Evolutionary conservation across 2,329 filamentous ascomycete genomes (phyloP), one percentile per base, ranked within the genome.

Genomic region (Dendrostoma leiphaemia): DNA sequence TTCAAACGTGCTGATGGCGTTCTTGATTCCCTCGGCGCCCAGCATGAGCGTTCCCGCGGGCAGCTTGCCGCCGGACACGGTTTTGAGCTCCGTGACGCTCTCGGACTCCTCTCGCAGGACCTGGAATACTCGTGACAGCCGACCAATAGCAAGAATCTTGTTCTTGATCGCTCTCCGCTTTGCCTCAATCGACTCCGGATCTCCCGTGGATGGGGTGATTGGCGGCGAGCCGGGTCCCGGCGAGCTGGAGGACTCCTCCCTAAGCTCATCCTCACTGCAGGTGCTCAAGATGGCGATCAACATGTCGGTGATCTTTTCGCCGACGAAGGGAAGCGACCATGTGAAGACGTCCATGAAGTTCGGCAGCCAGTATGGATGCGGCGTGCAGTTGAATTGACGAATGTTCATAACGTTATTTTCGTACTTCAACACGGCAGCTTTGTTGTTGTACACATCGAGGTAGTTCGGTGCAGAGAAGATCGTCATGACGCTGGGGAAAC

Each of bases 391-490:
- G 79, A 99, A 99, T 73, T 99, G 94, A 56, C 94, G 85, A 69
- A 99, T 99, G 79, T 99, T 99, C 94, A 99, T 99, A 58, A 99
- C 94, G 68, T 99, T 99, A 75, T 99, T 99, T 77, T 99, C 94
- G 71, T 99, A 99, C 77, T 99, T 99, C 65, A 99, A 79, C 37
- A 99, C 94, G 0, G 94, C 94, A 2, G 94, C 94, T 79, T 99
- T 99, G 82, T 99, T 99, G 84, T 99, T 99, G 77, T 99, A 99
- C 34, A 99, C 92, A 67, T 99, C 94, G 60, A 99, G 85, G 70
- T 99, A 99, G 74, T 99, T 99, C 34, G 94, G 94, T 1, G 94
- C 94, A 41, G 93, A 97, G 81, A 99, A 99, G 66, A 99, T 99
- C 63, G 94, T 99, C 94, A 99, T 99, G 60, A 99, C 94, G 75